Conservation (phyloP, 495 filamentous ascomycete genomes). For the Talaromyces proteolyticus region DNA sequence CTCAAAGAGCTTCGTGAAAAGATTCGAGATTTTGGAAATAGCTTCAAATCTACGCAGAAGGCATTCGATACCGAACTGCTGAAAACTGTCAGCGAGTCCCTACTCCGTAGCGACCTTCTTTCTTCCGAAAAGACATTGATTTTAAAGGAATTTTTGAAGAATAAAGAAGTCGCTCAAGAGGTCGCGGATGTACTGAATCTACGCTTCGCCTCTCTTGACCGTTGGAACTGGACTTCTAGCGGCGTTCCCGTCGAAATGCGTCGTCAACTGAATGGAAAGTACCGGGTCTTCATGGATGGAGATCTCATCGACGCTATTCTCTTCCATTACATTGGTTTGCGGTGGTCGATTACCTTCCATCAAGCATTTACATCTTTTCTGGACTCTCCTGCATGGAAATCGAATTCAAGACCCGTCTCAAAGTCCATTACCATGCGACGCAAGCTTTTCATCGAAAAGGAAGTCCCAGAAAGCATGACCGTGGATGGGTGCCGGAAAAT, state of each 20-base stretch:
- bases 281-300: slow-evolving; percentile 59
- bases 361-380: slow-evolving; percentile 25
- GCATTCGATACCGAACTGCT: slow-evolving; percentile 36
- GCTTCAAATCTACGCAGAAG: slow-evolving; percentile 11
- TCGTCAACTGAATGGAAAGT: slow-evolving; percentile 56
- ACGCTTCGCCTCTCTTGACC: slow-evolving; percentile 50
- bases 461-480: slow-evolving; percentile 4
- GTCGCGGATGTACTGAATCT: slow-evolving; percentile 65
- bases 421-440: slow-evolving; percentile 39
- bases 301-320: slow-evolving; percentile 62
- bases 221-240: slow-evolving; percentile 54
- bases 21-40: slow-evolving; percentile 37
- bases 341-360: slow-evolving; percentile 54
- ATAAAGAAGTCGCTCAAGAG: slow-evolving; percentile 49
- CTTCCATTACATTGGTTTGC: slow-evolving; percentile 57
- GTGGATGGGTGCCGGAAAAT: slow-evolving; percentile 29
- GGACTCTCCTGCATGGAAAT: slow-evolving; percentile 31
- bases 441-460: slow-evolving; percentile 37
- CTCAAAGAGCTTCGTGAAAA: slow-evolving; percentile 36
- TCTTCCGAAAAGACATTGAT: slow-evolving; percentile 52
- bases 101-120: slow-evolving; percentile 51
- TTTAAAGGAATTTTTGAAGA: slow-evolving; percentile 54
- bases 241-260: slow-evolving; percentile 53
- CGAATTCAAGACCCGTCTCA: slow-evolving; percentile 28
- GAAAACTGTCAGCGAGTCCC: slow-evolving; percentile 45